Evolutionary conservation across 371 early-diverging fungal species (phyloP), one percentile per base, ranked within the genome.

Genomic region (Umbelopsis sp.): DNA sequence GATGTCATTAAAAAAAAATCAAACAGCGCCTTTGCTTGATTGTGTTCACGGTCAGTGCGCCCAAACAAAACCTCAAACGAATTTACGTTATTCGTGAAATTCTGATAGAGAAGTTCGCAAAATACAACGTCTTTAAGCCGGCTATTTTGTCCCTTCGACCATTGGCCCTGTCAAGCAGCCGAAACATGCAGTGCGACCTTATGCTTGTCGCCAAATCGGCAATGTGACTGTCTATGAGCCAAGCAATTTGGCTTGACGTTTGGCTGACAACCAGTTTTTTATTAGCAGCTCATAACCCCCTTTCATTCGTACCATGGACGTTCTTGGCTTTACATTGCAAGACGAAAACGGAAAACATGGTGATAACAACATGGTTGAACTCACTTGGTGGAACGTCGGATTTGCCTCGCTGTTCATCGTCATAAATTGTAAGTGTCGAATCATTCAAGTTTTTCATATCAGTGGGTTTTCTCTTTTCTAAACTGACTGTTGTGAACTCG

Each of bases 361-460:
- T 3, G 35, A 57, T 29, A 18, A 57, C 18, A 12, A 57, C 22
- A 57, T 32, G 3, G 29, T 29, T 10, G 6, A 57, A 35, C 63
- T 76, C 35, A 66, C 72, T 8, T 76, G 77, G 77, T 50, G 50
- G 12, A 82, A 84, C 65, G 82, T 84, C 10, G 82, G 72, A 32
- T 74, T 82, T 53, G 85, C 85, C 10, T 79, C 80, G 2, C 18
- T 45, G n/a, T 82, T 84, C 68, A 76, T 84, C 20, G 16, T 80
- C 20, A 63, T 75, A 29, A 82, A 82, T 66, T 78, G 85, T 84
- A 77, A 64, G 68, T 63, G 7, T 41, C 12, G 12, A 12, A 4
- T 41, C 10, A 41, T 41, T 41, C 7, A 22, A 41, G 41, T 41
- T 53, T 32, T 14, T 53, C 7, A 70, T 12, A 37, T 79, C 35